Evolutionary conservation across 169 alveolate genomes (phyloP).

Genomic region (Babesia bigemina): DNA sequence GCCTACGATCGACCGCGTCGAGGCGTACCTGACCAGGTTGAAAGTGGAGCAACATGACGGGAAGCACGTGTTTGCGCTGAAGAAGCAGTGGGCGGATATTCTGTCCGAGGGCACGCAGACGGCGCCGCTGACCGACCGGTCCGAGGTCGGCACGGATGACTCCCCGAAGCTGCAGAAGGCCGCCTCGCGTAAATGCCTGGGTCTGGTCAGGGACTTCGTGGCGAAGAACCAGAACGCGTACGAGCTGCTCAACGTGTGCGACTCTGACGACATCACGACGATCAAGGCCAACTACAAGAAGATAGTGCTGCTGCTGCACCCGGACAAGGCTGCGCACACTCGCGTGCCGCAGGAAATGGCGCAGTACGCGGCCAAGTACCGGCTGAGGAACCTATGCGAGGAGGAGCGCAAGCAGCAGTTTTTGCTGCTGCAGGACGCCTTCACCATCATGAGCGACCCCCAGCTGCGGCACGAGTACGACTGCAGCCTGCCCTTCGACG

Average conservation of each 20-base stretch:
- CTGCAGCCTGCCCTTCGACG: constrained; percentile 92
- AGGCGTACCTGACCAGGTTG: not conserved
- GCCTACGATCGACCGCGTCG: not conserved
- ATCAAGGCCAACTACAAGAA: constrained; percentile 73
- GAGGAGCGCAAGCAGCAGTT: constrained; percentile 77
- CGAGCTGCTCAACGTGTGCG: constrained; percentile 71
- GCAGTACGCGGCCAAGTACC: constrained; percentile 68
- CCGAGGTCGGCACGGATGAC: constrained; percentile 24
- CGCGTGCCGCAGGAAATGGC: constrained; percentile 61
- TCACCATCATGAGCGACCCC: constrained; percentile 84
- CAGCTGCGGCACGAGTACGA: constrained; percentile 87
- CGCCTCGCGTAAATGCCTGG: constrained; percentile 46
- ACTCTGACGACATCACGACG: constrained; percentile 69
- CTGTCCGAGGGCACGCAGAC: constrained; percentile 4
- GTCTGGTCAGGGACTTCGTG: constrained; percentile 71
- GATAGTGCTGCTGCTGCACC: constrained; percentile 75
- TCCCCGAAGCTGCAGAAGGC: not conserved
- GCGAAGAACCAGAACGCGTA: constrained; percentile 71
- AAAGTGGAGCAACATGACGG: not conserved
- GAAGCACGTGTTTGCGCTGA: constrained; percentile 14
- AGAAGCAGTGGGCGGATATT: constrained; percentile 44
- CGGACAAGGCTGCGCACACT: constrained; percentile 70
- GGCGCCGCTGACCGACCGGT: constrained; percentile 9
- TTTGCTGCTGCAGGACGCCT: constrained; percentile 90
- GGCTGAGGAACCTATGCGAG: constrained; percentile 54